phyloP scores from a whole-genome alignment of 164 flowering plant species.

The Stephania yunnanensis region DNA sequence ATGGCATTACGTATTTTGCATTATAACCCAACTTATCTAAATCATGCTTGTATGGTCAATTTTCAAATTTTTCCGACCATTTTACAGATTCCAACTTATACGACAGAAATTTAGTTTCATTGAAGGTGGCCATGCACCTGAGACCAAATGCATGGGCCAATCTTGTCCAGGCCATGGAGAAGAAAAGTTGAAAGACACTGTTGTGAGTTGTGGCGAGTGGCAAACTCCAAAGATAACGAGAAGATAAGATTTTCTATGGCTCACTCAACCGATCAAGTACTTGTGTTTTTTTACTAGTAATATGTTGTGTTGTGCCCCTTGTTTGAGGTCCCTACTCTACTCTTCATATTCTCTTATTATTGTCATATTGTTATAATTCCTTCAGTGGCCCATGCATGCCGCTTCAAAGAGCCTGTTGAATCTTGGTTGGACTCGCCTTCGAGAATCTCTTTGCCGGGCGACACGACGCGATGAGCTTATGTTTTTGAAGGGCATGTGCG shows the following conservation, averaged over 20 bases:
- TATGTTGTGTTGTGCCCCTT: no score
- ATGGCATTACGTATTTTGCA: no score
- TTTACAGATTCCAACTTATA: background rate
- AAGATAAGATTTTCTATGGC: no score
- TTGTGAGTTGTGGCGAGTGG: no score
- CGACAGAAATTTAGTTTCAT: background rate
- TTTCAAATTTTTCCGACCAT: no score
- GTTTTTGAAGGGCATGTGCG: background rate
- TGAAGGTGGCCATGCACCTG: background rate
- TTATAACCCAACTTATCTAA: no score
- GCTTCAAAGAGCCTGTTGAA: background rate
- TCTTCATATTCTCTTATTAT: background rate
- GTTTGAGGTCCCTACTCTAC: background rate
- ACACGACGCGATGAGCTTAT: background rate
- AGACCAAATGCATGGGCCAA: background rate
- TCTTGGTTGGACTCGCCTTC: background rate
- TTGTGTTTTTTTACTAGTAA: no score
- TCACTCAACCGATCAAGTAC: no score
- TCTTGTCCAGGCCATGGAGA: background rate
- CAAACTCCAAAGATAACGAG: no score
- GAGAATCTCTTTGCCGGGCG: background rate
- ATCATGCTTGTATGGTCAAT: no score
- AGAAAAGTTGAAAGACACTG: background rate
- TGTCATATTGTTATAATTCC: background rate
- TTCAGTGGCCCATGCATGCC: background rate